A percentile compares a stretch with the other conserved stretches of the same genome.
Conservation (phyloP, 768 basidiomycete genomes). For the Trametes meyenii region DNA sequence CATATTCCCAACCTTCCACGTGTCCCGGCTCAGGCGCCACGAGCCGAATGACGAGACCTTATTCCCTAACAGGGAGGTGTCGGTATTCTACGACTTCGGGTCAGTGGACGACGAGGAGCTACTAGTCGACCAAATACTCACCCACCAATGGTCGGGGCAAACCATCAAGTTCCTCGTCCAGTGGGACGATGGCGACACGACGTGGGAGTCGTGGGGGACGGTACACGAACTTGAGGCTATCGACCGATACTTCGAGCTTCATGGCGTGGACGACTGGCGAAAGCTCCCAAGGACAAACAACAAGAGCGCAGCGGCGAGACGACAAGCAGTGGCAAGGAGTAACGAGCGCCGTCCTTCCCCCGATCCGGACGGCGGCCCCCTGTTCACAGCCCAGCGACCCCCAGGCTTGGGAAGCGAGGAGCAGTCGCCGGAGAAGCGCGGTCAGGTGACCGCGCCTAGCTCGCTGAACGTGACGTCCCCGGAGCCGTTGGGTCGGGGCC, state of each 20-base stretch:
- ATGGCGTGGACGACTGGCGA: not conserved
- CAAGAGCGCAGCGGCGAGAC: too few relatives aligned
- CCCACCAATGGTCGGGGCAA: constrained; percentile 22
- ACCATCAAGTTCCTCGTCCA: constrained; percentile 9
- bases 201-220: not conserved
- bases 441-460: too few relatives aligned
- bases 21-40: constrained; percentile 33
- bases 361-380: too few relatives aligned
- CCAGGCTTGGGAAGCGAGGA: too few relatives aligned
- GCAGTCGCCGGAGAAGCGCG: too few relatives aligned
- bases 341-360: too few relatives aligned
- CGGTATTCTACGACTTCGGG: constrained; percentile 41
- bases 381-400: too few relatives aligned
- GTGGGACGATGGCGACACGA: constrained; percentile 19
- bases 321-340: too few relatives aligned
- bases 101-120: constrained; percentile 38
- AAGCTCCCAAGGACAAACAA: too few relatives aligned
- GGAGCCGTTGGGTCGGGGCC: too few relatives aligned
- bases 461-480: too few relatives aligned
- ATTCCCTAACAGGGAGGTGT: constrained; percentile 37
- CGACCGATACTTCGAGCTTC: not conserved
- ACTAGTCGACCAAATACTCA: constrained; percentile 40
- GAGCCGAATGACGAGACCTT: constrained; percentile 35
- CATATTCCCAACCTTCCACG: constrained; percentile 43
- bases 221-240: not conserved